Evolutionary conservation across 257 asterid genomes (phyloP).

Genomic region (Solanum sitiens): DNA sequence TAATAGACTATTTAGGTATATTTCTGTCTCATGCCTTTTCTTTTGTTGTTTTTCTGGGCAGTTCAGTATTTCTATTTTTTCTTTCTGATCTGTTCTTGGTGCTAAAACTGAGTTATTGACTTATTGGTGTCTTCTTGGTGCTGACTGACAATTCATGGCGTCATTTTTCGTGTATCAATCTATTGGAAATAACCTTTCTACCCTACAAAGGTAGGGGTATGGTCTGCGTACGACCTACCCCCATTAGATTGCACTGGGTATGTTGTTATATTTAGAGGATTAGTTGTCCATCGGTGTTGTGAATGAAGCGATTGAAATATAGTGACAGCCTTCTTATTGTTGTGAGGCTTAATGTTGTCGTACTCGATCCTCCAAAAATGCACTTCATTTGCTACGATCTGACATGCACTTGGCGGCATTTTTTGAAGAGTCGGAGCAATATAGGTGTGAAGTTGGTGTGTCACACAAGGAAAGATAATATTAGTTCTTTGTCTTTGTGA

Average conservation of each 20-base stretch:
- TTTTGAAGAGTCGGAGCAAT: not conserved
- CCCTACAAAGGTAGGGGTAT: not conserved
- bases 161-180: not conserved
- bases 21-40: not conserved
- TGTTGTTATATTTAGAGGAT: not conserved
- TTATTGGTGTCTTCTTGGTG: not conserved
- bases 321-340: not conserved
- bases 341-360: not conserved
- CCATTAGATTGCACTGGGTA: accelerated
- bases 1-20: not conserved
- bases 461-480: not conserved
- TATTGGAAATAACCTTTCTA: not conserved
- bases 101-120: not conserved
- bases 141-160: not conserved
- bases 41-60: not conserved
- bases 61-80: not conserved
- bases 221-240: accelerated
- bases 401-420: accelerated
- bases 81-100: not conserved
- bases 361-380: accelerated
- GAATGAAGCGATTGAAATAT: not conserved
- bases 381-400: not conserved
- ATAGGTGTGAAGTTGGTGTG: not conserved
- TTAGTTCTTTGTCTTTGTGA: not conserved
- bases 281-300: not conserved